Base-by-base conservation (phyloP, 441 rosid genomes). In the Arabidopsis hybrid region DNA sequence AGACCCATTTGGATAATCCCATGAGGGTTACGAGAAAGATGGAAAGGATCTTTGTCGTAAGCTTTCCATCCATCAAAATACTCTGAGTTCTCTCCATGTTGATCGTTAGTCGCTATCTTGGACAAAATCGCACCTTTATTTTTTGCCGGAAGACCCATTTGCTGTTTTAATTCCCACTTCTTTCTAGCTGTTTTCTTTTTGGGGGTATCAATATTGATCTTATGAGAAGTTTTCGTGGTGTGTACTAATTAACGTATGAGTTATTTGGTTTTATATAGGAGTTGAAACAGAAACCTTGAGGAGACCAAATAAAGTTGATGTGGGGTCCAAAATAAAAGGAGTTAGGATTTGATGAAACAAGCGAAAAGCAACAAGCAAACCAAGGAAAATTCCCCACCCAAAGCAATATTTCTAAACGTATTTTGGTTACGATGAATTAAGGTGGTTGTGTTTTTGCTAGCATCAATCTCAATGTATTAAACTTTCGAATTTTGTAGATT, bases 1-100 rank as follows among this genome's bases (percentile, higher is more conserved):
- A 89, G 88, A 39, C 93, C 93, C 88, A 89, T 83, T 76, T 88
- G 93, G 67, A 88, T 87, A 55, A 88, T 78, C 1, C 93, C 93
- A 12, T 72, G 38, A 5, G 86, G 88, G 58, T 87, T 88, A 10
- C 32, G 78, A 43, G 81, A 66, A 4, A 64, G 74, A 73, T 87
- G 93, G 53, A 72, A 89, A 13, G 89, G 91, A 72, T 85, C 71
- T 29, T 50, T 72, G 42, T 89, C 84, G 34, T 83, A 85, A 32
- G 93, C 85, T 77, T 83, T 89, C 93, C 88, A 87, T 26, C 93
- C 93, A 36, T 87, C 81, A 46, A 89, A 89, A 59, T 89, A 89
- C 2, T 84, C 83, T 2, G 91, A 85, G 39, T 87, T 55, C 74
- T 89, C 93, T 1, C 93, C 91, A 16, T 89, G 91, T 8, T 78